Base-by-base conservation (phyloP, 345 rosid genomes). In the Eutrema yunnanense region DNA sequence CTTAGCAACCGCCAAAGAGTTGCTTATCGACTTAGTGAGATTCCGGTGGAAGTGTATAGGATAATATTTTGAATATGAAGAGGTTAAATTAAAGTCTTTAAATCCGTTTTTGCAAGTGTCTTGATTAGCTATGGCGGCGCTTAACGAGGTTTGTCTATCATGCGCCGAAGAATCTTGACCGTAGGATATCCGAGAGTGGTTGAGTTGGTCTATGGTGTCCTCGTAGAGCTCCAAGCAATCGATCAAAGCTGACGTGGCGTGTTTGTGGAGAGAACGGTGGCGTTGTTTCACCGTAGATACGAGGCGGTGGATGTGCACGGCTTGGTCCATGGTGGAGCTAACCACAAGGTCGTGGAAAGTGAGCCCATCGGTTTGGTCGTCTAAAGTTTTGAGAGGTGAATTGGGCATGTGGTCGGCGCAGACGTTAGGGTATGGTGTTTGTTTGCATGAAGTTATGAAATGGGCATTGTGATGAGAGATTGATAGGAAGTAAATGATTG, bases 21-120 rank as follows among this genome's bases (percentile, higher is more conserved):
- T 89, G 84, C 92, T 84, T 7, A 93, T 60, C 72, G 89, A 80
- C 79, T 78, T 83, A 4, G 98, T 82, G 40, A 90, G 83, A 73
- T 87, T 84, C 36, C 73, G 36, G 13, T 86, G 67, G 80, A 69
- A 47, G 8, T 42, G 33, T 9, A 40, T 7, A 8, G 96, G 85
- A 2, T 82, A 71, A 12, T 59, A 74, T 64, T 83, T 59, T 8
- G 88, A 65, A 52, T 77, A 38, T 41, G 85, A 69, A 42, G 72
- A 55, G 36, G 83, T 71, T 50, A 76, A 49, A 27, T 87, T 78
- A n/a, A 85, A 82, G 43, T 93, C 98, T 22, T 42, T 57, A 62
- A 93, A 89, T 7, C 97, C 97, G 62, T 83, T 86, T 78, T 65
- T 69, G 80, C 98, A 93, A 0, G 96, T 89, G 46, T 83, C 83